These are phyloP conservation scores for Saitozyma sp. DNA, from an alignment of 768 basidiomycete species.

Conservation along the genomic window DNA sequence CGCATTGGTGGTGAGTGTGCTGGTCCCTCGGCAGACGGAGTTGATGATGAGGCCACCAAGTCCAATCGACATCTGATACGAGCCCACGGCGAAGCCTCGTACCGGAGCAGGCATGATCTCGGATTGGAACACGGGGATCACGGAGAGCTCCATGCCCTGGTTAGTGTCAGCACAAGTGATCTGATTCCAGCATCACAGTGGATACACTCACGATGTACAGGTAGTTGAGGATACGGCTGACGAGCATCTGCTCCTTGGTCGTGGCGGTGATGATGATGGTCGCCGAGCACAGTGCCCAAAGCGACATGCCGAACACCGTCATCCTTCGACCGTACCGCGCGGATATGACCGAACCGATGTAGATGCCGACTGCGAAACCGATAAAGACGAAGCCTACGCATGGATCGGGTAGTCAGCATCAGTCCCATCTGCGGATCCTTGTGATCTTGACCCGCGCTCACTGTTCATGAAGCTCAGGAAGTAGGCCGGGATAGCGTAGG, in stretches of 20 bases:
- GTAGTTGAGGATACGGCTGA: neutral
- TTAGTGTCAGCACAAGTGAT: no score
- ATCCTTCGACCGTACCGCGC: constrained; percentile 4
- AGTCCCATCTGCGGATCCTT: no score
- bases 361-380: neutral
- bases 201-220: neutral
- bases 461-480: neutral
- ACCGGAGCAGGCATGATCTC: constrained; percentile 3
- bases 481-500: neutral
- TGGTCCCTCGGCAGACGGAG: neutral
- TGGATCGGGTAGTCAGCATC: no score
- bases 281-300: neutral
- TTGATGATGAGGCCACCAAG: neutral
- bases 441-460: no score
- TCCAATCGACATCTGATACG: neutral
- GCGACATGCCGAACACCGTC: neutral
- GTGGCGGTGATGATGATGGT: neutral
- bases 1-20: neutral
- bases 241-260: neutral
- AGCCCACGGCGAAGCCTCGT: neutral
- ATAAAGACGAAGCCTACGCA: neutral
- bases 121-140: constrained; percentile 1
- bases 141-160: neutral
- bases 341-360: neutral
- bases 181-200: no score